Evolutionary conservation across 768 basidiomycete genomes (phyloP).

Genomic region (Leccinellum albellum): DNA sequence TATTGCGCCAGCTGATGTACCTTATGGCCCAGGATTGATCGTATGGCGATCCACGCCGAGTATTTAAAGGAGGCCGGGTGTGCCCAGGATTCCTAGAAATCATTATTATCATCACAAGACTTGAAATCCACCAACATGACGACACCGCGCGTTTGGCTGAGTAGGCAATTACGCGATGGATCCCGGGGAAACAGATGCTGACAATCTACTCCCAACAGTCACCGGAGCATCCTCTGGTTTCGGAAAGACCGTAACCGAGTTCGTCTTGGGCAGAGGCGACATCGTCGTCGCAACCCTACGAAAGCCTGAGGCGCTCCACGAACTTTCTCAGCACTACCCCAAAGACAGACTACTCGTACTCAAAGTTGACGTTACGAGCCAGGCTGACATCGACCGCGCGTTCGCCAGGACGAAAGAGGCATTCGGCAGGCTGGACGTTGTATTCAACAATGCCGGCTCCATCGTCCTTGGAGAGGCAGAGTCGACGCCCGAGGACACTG

Average conservation of each 20-base stretch:
- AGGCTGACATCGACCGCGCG: conserved; percentile 8
- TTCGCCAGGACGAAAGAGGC: conserved; percentile 7
- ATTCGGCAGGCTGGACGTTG: conserved; percentile 15
- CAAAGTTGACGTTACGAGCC: conserved; percentile 12
- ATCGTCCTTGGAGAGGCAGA: conserved; percentile 23
- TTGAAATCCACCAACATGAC: no score
- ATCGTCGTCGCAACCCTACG: conserved; percentile 42
- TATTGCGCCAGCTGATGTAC: no score
- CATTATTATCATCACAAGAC: not conserved
- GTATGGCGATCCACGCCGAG: no score
- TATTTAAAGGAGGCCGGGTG: not conserved
- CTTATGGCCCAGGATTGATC: no score
- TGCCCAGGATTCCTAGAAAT: no score
- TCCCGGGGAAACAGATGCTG: not conserved
- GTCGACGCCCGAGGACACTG: conserved; percentile 12
- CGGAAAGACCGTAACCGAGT: conserved; percentile 32
- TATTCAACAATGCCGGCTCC: conserved; percentile 22
- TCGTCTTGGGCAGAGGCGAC: conserved; percentile 33
- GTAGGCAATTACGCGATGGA: not conserved
- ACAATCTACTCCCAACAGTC: conserved; percentile 21
- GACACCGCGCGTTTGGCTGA: conserved; percentile 9
- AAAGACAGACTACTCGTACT: conserved; percentile 12
- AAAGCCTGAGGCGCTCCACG: conserved; percentile 27
- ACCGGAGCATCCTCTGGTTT: conserved; percentile 41
- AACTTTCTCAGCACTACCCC: conserved; percentile 1